These are phyloP conservation scores for Gossypium schwendimanii DNA, from an alignment of 441 rosid species.

Conservation along the genomic window DNA sequence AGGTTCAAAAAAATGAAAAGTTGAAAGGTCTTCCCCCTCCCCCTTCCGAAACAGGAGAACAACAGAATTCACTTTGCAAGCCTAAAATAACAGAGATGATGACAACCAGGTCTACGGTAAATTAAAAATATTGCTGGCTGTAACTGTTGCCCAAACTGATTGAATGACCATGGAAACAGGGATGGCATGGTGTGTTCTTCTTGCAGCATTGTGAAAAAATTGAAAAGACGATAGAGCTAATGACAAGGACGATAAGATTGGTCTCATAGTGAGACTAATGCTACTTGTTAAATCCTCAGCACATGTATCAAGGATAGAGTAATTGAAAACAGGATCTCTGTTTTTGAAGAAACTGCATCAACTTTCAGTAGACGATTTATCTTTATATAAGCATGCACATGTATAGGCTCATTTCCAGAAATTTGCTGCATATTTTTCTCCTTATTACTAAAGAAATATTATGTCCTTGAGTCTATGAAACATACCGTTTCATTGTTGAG, in stretches of 20 bases:
- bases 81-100: not conserved
- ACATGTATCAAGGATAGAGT: not conserved
- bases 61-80: not conserved
- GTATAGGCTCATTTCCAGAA: slow-evolving; percentile 17
- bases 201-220: not conserved
- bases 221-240: not conserved
- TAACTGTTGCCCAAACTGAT: not conserved
- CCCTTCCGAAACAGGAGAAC: not conserved
- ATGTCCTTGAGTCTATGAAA: slow-evolving; percentile 31
- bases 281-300: no score
- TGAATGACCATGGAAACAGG: not conserved
- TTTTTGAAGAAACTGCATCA: not conserved
- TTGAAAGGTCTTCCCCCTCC: not conserved
- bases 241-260: not conserved
- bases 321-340: not conserved
- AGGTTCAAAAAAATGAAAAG: not conserved
- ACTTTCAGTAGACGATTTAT: not conserved
- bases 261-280: not conserved
- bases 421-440: slow-evolving; percentile 14
- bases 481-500: slow-evolving; percentile 64
- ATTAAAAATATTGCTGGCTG: slow-evolving; percentile 1
- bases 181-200: not conserved
- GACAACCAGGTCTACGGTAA: not conserved
- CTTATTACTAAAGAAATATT: slow-evolving; percentile 16
- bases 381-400: slow-evolving; percentile 1